Evolutionary conservation across 2,329 filamentous ascomycete genomes (phyloP).

Genomic region (Aspergillus pseudotamarii): DNA sequence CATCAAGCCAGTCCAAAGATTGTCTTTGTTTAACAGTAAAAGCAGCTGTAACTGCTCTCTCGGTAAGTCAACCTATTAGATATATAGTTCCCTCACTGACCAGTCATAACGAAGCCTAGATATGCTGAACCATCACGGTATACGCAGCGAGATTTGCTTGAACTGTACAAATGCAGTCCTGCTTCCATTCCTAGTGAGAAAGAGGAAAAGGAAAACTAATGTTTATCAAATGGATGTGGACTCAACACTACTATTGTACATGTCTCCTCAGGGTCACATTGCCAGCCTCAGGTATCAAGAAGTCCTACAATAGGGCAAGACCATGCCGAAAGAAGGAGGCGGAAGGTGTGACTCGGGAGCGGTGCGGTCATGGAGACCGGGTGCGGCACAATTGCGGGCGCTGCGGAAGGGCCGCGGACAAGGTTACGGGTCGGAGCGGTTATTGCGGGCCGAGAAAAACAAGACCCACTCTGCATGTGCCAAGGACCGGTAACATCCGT

Average conservation of each 20-base stretch:
- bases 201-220: background rate
- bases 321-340: background rate
- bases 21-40: no score
- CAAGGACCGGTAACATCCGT: background rate
- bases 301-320: background rate
- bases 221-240: background rate
- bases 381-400: background rate
- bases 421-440: background rate
- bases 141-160: no score
- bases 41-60: no score
- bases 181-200: rapidly evolving
- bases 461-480: background rate
- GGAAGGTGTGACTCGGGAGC: no score
- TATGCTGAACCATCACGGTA: no score
- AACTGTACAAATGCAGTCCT: background rate
- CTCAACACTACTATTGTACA: background rate
- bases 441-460: background rate
- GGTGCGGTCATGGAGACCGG: background rate
- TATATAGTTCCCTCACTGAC: no score
- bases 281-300: background rate
- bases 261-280: background rate
- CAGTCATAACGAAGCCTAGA: no score
- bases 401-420: background rate
- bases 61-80: no score
- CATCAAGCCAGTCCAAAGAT: no score